phyloP scores from a whole-genome alignment of 176 grass and related monocot species.

The Musa acuminata region DNA sequence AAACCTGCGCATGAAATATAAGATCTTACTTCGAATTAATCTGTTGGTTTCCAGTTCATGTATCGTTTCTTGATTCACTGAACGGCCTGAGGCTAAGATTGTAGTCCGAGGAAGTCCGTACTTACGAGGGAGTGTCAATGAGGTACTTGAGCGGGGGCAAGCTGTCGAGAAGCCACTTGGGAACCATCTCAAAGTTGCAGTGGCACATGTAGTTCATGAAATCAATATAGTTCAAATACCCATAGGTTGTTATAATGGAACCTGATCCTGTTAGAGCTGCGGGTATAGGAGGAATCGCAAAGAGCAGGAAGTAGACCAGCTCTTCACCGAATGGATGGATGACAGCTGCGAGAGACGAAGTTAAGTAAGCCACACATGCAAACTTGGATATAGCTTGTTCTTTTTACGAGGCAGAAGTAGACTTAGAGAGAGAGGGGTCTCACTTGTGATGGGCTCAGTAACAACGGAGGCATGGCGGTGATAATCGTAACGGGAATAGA shows the following conservation, averaged over 20 bases:
- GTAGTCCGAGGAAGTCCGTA: too few relatives aligned
- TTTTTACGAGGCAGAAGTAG: too few relatives aligned
- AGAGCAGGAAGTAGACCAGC: constrained; percentile 48
- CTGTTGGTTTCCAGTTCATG: too few relatives aligned
- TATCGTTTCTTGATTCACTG: too few relatives aligned
- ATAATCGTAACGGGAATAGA: constrained; percentile 84
- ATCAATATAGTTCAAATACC: constrained; percentile 55
- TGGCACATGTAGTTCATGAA: constrained; percentile 99
- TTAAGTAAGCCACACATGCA: not conserved
- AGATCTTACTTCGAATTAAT: too few relatives aligned
- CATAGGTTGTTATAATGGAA: constrained; percentile 30
- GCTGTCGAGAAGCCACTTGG: constrained; percentile 48
- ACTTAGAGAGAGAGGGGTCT: not conserved
- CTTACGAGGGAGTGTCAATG: too few relatives aligned
- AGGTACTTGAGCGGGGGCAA: too few relatives aligned
- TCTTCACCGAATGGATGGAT: constrained; percentile 86
- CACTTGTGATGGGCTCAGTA: constrained; percentile 85
- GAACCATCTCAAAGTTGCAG: constrained; percentile 87
- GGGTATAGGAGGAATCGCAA: constrained; percentile 42
- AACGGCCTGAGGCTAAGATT: too few relatives aligned
- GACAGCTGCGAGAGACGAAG: constrained; percentile 38
- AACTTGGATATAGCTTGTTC: too few relatives aligned
- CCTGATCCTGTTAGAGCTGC: constrained; percentile 24
- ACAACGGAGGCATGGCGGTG: constrained; percentile 85
- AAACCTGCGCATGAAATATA: constrained; percentile 31